Conservation (phyloP, 192 early-diverging fungal species). For the Linnemannia schmuckeri region DNA sequence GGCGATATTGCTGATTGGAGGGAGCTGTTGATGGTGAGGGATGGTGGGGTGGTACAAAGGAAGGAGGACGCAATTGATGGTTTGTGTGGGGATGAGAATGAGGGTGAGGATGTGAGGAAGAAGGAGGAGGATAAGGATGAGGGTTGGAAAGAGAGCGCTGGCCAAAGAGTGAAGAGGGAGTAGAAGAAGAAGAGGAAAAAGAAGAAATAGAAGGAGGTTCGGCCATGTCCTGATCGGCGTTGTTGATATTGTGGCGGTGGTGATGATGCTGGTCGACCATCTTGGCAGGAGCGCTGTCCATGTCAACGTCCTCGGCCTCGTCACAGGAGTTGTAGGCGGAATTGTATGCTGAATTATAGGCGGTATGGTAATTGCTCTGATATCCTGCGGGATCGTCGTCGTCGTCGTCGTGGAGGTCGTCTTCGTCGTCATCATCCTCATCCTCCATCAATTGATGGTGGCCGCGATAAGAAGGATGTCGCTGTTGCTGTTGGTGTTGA, state of each 20-base stretch:
- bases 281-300: constrained; percentile 44
- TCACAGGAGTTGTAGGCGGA: constrained; percentile 48
- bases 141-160: constrained; percentile 4
- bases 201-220: constrained; percentile 37
- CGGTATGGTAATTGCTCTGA: constrained; percentile 33
- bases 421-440: constrained; percentile 35
- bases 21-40: not conserved
- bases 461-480: constrained; percentile 20
- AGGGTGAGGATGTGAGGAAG: constrained; percentile 8
- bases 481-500: constrained; percentile 22
- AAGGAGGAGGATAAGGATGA: not conserved
- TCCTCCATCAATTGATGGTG: constrained; percentile 28
- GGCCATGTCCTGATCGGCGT: constrained; percentile 40
- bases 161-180: constrained; percentile 7
- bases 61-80: not conserved
- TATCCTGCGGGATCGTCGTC: constrained; percentile 37
- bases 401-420: constrained; percentile 26
- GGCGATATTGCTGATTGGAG: constrained; percentile 1
- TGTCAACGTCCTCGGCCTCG: constrained; percentile 50
- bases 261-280: constrained; percentile 11
- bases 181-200: not conserved
- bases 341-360: constrained; percentile 46
- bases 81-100: constrained; percentile 13
- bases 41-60: not conserved
- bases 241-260: not conserved